Base-by-base conservation (phyloP, 495 filamentous ascomycete genomes). In the Sphaerosporella brunnea region DNA sequence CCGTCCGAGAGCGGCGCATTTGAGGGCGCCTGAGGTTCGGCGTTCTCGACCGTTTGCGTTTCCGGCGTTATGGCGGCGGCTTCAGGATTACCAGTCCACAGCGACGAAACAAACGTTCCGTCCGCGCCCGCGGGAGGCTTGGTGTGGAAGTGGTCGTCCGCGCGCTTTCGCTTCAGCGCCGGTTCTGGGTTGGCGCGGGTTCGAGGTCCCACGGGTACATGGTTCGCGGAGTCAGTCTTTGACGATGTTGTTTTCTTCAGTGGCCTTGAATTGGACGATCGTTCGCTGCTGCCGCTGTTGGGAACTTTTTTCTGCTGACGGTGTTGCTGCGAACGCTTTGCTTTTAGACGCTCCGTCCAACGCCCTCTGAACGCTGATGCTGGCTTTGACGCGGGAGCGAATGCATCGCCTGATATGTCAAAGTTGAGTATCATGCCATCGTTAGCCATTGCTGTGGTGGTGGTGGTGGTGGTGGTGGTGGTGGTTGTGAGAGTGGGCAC, bases 371-470 rank as follows among this genome's bases (percentile, higher is more conserved):
- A 84, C 51, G 74, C 79, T 38, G 73, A 69, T 37, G 74, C 70
- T 3, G 71, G 70, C 47, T 78, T 80, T 0, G 69, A 24, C 0
- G 67, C 5, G 24, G 64, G 64, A 21, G 62, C 36, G 15, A 66
- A 44, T 13, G 67, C 69, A 53, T 82, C 81, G n/a, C n/a, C n/a
- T 11, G 71, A 69, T 23, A 90, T 67, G 46, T 80, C 73, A 60
- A 95, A 95, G 61, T 97, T 96, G 62, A 95, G 69, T 39, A 95
- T 73, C 74, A 97, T 80, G 42, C 84, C 85, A 78, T 93, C 82
- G 67, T 95, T 85, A 18, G 84, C 84, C 87, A 94, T n/a, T 95
- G 32, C 30, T 39, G 28, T 5, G 13, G 13, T 7, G 13, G 13
- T 32, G 28, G 5, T 32, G 28, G 28, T 7, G 28, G 28, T 32